A percentile compares a stretch with the other conserved stretches of the same genome.
Conservation (phyloP, 345 rosid species). For the Pistacia atlantica region DNA sequence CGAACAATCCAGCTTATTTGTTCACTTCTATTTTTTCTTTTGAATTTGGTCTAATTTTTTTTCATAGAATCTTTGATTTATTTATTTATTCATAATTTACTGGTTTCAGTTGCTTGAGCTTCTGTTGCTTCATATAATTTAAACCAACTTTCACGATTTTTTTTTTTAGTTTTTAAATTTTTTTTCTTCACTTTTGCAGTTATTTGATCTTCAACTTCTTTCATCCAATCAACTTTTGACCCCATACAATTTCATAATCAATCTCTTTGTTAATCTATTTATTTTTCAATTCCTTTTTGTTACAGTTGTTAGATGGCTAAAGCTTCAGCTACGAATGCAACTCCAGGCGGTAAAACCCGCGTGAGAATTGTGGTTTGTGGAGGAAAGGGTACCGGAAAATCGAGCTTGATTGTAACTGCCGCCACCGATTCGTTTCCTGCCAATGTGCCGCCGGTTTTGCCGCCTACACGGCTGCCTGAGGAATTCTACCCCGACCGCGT, state of each 20-base stretch:
- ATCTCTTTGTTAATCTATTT: not conserved
- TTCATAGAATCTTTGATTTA: too few species aligned
- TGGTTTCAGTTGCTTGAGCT: not conserved
- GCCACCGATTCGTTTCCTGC: constrained; percentile 68
- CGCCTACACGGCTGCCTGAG: constrained; percentile 71
- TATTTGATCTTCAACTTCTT: not conserved
- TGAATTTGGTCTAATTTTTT: not conserved
- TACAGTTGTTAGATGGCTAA: constrained; percentile 49
- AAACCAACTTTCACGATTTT: not conserved
- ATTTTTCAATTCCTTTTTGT: not conserved
- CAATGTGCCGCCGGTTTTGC: constrained; percentile 76
- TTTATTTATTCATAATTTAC: not conserved
- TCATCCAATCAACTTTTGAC: not conserved
- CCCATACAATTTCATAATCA: not conserved
- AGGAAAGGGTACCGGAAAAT: constrained; percentile 90
- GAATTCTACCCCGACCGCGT: constrained; percentile 85
- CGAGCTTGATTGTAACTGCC: constrained; percentile 90
- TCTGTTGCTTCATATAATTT: not conserved
- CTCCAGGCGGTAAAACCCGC: constrained; percentile 55
- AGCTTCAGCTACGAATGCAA: constrained; percentile 32
- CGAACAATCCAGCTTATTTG: not conserved
- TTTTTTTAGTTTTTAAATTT: not conserved
- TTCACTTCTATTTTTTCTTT: not conserved
- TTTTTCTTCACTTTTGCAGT: not conserved
- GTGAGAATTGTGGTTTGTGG: constrained; percentile 92